phyloP scores from a whole-genome alignment of 73 alveolate species.

The Paramecium tetraurelia region DNA sequence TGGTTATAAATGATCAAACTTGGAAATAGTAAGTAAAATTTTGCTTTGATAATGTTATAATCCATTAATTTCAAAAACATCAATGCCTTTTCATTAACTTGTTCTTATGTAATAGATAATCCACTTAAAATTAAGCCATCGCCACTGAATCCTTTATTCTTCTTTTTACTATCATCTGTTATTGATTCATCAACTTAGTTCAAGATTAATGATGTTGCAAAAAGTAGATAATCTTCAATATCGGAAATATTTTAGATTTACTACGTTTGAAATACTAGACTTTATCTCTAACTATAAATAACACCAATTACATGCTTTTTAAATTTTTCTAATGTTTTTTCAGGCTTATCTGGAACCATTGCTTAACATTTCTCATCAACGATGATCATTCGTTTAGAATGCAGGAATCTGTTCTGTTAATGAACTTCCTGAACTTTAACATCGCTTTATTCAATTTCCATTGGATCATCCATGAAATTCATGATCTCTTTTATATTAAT shows the following conservation, averaged over 20 bases:
- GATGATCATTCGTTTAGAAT: not conserved
- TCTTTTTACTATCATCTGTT: not conserved
- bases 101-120: not conserved
- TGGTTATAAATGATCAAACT: not conserved
- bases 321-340: not conserved
- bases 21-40: conserved; percentile 31
- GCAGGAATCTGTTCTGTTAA: conserved; percentile 17
- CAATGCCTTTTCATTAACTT: conserved; percentile 26
- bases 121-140: conserved; percentile 55
- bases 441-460: not conserved
- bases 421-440: not conserved
- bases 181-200: not conserved
- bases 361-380: conserved; percentile 52
- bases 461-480: conserved; percentile 12
- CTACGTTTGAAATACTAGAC: not conserved
- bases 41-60: not conserved
- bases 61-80: conserved; percentile 14
- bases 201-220: not conserved
- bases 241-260: not conserved
- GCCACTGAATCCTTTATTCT: conserved; percentile 37
- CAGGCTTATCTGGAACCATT: conserved; percentile 36
- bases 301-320: not conserved
- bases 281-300: not conserved
- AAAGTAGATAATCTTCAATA: not conserved
- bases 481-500: not conserved